phyloP scores from a whole-genome alignment of 305 asterid genomes.

The Fraxinus velutina region DNA sequence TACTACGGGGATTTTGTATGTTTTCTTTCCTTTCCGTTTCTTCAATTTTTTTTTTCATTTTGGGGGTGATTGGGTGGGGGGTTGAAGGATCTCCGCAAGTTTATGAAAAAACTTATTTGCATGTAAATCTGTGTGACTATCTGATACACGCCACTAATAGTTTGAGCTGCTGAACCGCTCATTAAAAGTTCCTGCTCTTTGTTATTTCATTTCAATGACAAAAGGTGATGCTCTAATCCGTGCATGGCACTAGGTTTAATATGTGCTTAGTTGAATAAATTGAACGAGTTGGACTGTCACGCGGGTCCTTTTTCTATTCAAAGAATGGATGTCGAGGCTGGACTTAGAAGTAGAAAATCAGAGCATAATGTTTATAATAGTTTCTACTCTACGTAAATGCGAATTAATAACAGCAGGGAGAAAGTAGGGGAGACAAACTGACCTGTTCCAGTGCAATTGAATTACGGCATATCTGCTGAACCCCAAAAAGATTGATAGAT shows the following conservation, averaged over 20 bases:
- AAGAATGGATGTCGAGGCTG: background rate
- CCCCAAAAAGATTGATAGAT: slow-evolving; percentile 94
- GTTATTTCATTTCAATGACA: background rate
- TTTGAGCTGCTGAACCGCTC: background rate
- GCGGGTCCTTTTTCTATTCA: slow-evolving; percentile 4
- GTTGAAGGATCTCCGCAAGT: background rate
- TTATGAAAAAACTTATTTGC: background rate
- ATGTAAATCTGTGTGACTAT: background rate
- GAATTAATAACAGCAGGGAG: background rate
- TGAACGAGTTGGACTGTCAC: background rate
- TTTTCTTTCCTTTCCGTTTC: background rate
- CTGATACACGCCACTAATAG: background rate
- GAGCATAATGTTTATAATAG: background rate
- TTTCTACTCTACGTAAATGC: slow-evolving; percentile 5
- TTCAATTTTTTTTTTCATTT: background rate
- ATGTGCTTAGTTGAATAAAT: background rate
- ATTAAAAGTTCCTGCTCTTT: background rate
- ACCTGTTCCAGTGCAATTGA: slow-evolving; percentile 99
- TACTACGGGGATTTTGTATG: background rate
- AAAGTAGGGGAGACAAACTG: slow-evolving; percentile 9
- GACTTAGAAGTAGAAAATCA: background rate
- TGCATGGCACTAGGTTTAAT: background rate
- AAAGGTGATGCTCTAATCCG: background rate
- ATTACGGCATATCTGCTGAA: slow-evolving; percentile 96
- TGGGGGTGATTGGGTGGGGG: background rate